These are phyloP conservation scores for Ceratobasidium sp. DNA, from an alignment of 1,284 basidiomycete genomes.

Conservation along the genomic window DNA sequence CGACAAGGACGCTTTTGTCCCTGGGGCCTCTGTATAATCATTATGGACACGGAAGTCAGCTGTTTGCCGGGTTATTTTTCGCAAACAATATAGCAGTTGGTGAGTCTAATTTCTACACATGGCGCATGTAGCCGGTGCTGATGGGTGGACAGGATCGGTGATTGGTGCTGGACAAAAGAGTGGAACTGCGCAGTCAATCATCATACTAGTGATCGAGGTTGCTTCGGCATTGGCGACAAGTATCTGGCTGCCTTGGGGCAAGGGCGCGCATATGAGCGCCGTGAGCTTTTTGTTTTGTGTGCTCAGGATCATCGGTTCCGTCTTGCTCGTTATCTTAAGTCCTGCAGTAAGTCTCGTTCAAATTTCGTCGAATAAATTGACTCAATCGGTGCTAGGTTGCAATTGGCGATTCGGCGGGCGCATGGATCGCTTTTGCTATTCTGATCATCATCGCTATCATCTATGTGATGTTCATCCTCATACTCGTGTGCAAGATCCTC, in stretches of 20 bases:
- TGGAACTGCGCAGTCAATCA: constrained; percentile 89
- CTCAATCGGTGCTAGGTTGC: constrained; percentile 64
- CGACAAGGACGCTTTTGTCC: constrained; percentile 88
- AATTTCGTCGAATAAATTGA: background rate
- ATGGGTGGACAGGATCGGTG: constrained; percentile 59
- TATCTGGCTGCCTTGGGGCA: constrained; percentile 95
- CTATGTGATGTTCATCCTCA: constrained; percentile 79
- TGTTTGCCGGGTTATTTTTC: constrained; percentile 85
- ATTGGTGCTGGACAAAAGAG: constrained; percentile 89
- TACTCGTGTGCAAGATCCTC: constrained; percentile 83
- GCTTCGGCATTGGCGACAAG: constrained; percentile 83
- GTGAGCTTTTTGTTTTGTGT: constrained; percentile 92
- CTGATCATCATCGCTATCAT: constrained; percentile 86
- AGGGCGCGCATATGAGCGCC: constrained; percentile 94
- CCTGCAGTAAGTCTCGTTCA: constrained; percentile 71
- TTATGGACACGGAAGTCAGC: constrained; percentile 89
- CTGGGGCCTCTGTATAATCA: constrained; percentile 96
- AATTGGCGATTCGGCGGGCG: constrained; percentile 75
- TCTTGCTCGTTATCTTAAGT: constrained; percentile 87
- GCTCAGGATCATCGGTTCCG: constrained; percentile 87
- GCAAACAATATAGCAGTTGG: constrained; percentile 80
- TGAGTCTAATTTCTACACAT: constrained; percentile 40
- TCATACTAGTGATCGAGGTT: constrained; percentile 87
- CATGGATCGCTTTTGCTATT: constrained; percentile 94
- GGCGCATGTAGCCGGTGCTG: background rate